These are phyloP conservation scores for Hymenotorrendiella dingleyae DNA, from an alignment of 2,329 filamentous ascomycete species.

Conservation along the genomic window DNA sequence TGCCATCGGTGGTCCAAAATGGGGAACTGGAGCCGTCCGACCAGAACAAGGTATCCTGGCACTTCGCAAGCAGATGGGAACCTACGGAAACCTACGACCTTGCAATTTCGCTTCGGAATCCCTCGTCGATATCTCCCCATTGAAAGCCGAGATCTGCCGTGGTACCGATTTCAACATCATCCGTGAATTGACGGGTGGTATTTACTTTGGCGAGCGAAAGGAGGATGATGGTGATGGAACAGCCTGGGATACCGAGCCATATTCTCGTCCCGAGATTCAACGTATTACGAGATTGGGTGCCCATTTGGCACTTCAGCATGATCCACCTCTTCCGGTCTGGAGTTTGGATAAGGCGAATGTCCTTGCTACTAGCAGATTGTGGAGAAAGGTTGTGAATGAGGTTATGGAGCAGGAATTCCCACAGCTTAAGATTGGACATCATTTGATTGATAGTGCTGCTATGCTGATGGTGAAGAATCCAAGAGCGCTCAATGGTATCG, in stretches of 20 bases:
- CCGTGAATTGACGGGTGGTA: constrained; percentile 84
- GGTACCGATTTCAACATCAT: constrained; percentile 91
- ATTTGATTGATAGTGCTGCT: constrained; percentile 92
- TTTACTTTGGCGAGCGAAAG: constrained; percentile 89
- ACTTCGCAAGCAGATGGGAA: constrained; percentile 87
- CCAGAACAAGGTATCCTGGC: constrained; percentile 88
- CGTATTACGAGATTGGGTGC: constrained; percentile 78
- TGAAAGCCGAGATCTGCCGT: constrained; percentile 78
- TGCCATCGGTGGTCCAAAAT: constrained; percentile 94
- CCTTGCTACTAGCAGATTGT: constrained; percentile 80
- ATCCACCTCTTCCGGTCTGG: constrained; percentile 74
- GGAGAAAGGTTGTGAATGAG: constrained; percentile 81
- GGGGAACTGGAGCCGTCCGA: constrained; percentile 81
- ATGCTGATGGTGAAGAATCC: constrained; percentile 98
- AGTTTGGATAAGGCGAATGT: constrained; percentile 96
- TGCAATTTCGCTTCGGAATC: constrained; percentile 91
- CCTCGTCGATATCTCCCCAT: constrained; percentile 76
- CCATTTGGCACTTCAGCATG: constrained; percentile 69
- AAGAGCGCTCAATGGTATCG: constrained; percentile 76
- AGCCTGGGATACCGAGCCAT: constrained; percentile 82
- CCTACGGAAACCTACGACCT: constrained; percentile 91
- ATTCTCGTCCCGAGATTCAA: constrained; percentile 80
- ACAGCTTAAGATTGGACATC: constrained; percentile 74
- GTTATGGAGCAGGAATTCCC: constrained; percentile 86
- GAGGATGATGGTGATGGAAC: constrained; percentile 70